Evolutionary conservation across 345 rosid genomes (phyloP), one percentile per base, ranked within the genome.

Genomic region (Lenwebbia sp.): DNA sequence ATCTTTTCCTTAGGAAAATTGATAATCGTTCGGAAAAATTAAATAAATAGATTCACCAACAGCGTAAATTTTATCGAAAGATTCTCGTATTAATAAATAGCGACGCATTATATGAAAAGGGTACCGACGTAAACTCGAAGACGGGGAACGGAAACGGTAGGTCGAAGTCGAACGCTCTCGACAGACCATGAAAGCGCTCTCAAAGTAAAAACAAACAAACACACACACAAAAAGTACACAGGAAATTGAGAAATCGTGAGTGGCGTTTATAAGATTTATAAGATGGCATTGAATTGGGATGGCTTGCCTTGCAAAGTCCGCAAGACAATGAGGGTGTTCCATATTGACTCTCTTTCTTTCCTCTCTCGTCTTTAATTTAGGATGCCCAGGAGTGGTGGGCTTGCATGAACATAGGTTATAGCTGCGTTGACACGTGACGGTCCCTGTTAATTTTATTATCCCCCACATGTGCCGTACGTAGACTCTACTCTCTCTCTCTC

Each of bases 401-500:
- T 86, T 85, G 89, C 89, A 85, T 86, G 89, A 85, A 86, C 83
- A 47, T 86, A 26, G 56, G 75, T 50, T 85, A 33, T 86, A 89
- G 84, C 83, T 86, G 88, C 90, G 83, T 74, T 74, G 91, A 89
- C 94, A 91, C 92, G 91, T 92, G 93, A 89, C 88, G 40, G 70
- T 76, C 85, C 70, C 89, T 87, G 60, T 86, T 78, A 22, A 22
- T 19, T 60, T 75, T 57, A 86, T 85, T 55, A 84, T 37, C 65
- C 40, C 85, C 47, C 60, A 75, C 84, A 65, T 54, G 85, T 85
- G 82, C 74, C 85, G 82, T 54, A 9, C 54, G 54, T 8, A 70
- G 7, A 21, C 25, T 19, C 78, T 53, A 37, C 50, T 15, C 84
- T 44, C 82, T 54, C 54, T 26, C 54, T 82, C 83, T 15, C 51